Percentiles rank a stretch among this genome's conserved stretches.
Conservation (phyloP, 75 land plant genomes). For the Gnetum montanum region DNA sequence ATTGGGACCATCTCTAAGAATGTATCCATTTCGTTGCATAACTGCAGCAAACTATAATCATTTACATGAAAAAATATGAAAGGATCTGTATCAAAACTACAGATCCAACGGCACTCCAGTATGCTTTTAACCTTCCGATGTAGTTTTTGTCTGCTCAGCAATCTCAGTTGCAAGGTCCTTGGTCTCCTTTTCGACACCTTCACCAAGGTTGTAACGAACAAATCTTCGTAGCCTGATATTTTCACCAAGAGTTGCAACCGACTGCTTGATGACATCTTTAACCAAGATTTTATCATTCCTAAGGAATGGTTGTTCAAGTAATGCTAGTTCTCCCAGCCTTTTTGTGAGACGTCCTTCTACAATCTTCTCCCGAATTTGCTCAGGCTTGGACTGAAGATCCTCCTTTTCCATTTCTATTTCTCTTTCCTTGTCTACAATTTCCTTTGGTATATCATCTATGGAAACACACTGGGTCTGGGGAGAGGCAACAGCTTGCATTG, state of each 20-base stretch:
- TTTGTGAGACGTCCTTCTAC: conserved; percentile 87
- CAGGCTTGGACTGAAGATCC: conserved; percentile 73
- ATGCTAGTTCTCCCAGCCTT: conserved; percentile 71
- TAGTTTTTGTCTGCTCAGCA: conserved; percentile 22
- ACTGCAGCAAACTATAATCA: too few species aligned
- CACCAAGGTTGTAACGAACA: conserved; percentile 79
- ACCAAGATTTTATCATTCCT: conserved; percentile 68
- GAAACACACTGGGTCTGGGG: conserved; percentile 79
- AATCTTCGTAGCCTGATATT: conserved; percentile 86
- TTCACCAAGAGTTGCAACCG: conserved; percentile 80
- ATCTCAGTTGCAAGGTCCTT: conserved; percentile 41
- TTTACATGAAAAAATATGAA: too few species aligned
- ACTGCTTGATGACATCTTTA: conserved; percentile 85
- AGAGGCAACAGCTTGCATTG: conserved; percentile 92
- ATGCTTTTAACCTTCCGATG: neutral
- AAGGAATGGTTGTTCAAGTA: conserved; percentile 87
- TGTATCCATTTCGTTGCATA: too few species aligned
- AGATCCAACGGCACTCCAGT: too few species aligned
- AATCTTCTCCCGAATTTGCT: conserved; percentile 81
- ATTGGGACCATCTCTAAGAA: too few species aligned
- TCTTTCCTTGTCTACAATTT: conserved; percentile 57
- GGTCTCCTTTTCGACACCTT: conserved; percentile 35
- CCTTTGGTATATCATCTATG: conserved; percentile 74
- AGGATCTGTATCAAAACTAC: too few species aligned
- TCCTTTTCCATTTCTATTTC: conserved; percentile 89